Base-by-base conservation (phyloP, 106 monocot species). In the Agapanthus africanus region DNA sequence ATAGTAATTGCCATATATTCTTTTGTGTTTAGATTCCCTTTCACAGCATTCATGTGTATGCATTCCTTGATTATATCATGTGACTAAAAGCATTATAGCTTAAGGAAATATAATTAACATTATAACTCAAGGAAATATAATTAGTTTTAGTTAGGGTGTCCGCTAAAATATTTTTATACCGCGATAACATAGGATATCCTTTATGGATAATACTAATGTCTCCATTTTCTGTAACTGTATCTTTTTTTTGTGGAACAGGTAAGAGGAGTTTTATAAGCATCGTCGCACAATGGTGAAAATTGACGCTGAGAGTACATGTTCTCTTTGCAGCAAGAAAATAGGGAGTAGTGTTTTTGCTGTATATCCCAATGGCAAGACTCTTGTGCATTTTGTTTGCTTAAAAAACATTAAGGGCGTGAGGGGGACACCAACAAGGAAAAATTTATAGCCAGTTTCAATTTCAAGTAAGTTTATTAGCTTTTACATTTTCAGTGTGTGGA, bases 301-400 rank as follows among this genome's bases (percentile, higher is more conserved):
- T 61, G 92, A 99, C 60, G 84, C 67, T 40, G 93, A 90, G 63
- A 87, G 87, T 77, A 87, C 72, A 28, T 99, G 99, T 76, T 85
- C 93, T 25, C 84, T 93, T 41, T 99, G 99, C 70, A 84, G 79
- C 59, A 99, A 99, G 74, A 73, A 76, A 66, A 93, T 93, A 70
- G 99, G 93, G 22, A 79, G 63, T 54, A 99, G 90, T 76, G 99
- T 90, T 30, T 93, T 99, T 79, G 99, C 84, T 5, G 88, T 99
- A 49, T 99, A 99, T 60, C 99, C 99, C 25, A 93, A 99, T 75
- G 83, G 93, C 49, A 93, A 90, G 76, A 99, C 90, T 34, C 75
- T 99, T 40, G 93, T 93, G 33, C 99, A 99, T 77, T 99, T 99
- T 80, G 81, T 93, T 73, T 99, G 99, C 90, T 90, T 90, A 37